Base-by-base conservation (phyloP, 352 stramenopile species). In the Pythium aquatile region DNA sequence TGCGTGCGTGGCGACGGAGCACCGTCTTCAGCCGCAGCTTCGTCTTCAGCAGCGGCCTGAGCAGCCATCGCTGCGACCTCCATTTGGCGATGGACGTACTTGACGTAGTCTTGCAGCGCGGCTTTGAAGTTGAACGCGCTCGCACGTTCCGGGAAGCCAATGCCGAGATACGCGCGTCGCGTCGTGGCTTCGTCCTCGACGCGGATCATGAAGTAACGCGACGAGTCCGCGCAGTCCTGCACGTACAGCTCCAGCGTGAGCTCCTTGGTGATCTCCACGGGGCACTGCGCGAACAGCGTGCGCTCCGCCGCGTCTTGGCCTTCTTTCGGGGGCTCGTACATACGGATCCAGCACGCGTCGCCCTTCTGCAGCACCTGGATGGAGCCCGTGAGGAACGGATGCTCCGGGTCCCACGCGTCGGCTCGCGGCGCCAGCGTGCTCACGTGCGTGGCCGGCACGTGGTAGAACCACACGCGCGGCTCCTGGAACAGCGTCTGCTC, bases 51-150 rank as follows among this genome's bases (percentile, higher is more conserved):
- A 6, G 61, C 51, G n/a, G 51, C 46, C 32, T 58, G 49, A 4
- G 70, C 69, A 7, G 62, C 58, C 10, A 73, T 40, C 29, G 77
- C 68, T 2, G 73, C 70, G 14, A 76, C 72, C 14, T 84, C 70
- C 26, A 91, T 62, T 58, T 89, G 80, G 9, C 87, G 83, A 49
- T 88, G 55, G 17, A 75, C 66, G 61, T 93, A 96, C 74, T 93
- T 93, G 42, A 77, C 79, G 63, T 93, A 94, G 68, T 94, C 87
- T 63, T 93, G 85, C 29, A 96, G 64, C 39, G 82, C 79, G 1
- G 87, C 87, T 62, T 93, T 93, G 65, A 96, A 96, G 69, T 96
- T 92, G 60, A 96, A 94, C 11, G 87, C 87, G 17, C 66, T 77
- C 6, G 84, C 66, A 37, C 87, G 82, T 64, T 94, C 83, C 0